Conservation (phyloP, 2,329 filamentous ascomycete genomes). For the Fusarium goolgardi region DNA sequence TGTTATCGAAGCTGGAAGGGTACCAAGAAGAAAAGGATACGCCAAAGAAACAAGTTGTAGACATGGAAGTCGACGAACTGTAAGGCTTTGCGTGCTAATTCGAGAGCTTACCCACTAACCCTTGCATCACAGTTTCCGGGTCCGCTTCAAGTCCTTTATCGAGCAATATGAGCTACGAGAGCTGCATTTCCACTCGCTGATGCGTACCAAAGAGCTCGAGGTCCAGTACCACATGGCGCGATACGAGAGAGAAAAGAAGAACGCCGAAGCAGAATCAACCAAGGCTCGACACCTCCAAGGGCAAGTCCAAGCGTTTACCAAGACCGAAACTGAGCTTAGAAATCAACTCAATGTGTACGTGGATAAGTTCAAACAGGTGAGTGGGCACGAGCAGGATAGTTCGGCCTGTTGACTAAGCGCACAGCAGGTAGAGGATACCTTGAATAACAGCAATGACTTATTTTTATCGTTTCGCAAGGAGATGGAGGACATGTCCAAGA, state of each 20-base stretch:
- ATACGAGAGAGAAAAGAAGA: conserved; percentile 89
- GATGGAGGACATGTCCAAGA: conserved; percentile 99
- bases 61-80: conserved; percentile 91
- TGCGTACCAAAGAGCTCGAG: conserved; percentile 95
- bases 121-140: conserved; percentile 72
- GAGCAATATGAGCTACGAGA: conserved; percentile 98
- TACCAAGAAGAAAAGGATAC: conserved; percentile 89
- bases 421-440: conserved; percentile 90
- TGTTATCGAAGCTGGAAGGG: conserved; percentile 87
- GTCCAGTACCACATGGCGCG: conserved; percentile 91
- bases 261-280: conserved; percentile 81
- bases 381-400: conserved; percentile 45
- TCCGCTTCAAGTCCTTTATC: conserved; percentile 91
- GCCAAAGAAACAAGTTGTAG: conserved; percentile 81
- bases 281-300: conserved; percentile 87
- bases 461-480: conserved; percentile 98
- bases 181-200: conserved; percentile 89
- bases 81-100: conserved; percentile 59
- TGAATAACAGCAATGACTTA: conserved; percentile 98
- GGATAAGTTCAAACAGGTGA: conserved; percentile 99
- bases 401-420: conserved; percentile 45
- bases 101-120: conserved; percentile 7
- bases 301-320: conserved; percentile 94
- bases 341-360: conserved; percentile 98
- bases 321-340: conserved; percentile 92